Evolutionary conservation across 139 green algal genomes (phyloP).

Genomic region (Volvox reticuliferus): DNA sequence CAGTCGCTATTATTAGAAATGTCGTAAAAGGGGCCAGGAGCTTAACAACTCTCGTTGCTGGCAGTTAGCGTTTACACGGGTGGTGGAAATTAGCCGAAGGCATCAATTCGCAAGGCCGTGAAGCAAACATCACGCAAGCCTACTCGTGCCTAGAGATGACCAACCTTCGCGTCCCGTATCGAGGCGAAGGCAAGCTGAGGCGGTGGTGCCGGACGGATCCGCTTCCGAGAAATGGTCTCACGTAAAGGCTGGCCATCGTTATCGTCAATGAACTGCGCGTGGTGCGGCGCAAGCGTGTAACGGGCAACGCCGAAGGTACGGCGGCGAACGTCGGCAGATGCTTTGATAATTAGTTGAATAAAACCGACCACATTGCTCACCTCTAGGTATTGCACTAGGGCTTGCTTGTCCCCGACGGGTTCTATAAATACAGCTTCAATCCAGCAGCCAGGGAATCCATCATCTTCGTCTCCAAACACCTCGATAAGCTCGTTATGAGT

Average conservation of each 20-base stretch:
- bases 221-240: neutral
- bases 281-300: no score
- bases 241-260: neutral
- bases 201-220: neutral
- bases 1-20: no score
- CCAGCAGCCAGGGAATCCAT: slow-evolving; percentile 22
- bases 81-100: no score
- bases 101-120: no score
- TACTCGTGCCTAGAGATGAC: neutral
- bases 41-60: no score
- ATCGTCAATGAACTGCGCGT: slow-evolving; percentile 7
- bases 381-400: neutral
- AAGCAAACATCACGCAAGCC: no score
- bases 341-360: no score
- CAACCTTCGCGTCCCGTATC: slow-evolving; percentile 23
- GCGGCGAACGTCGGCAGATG: no score
- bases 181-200: neutral
- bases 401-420: neutral
- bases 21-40: no score
- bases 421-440: neutral
- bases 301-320: no score
- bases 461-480: neutral
- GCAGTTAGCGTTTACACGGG: no score
- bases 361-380: neutral
- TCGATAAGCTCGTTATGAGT: neutral